phyloP scores from a whole-genome alignment of 1,284 basidiomycete species.

The Cryptococcus maquisensis region DNA sequence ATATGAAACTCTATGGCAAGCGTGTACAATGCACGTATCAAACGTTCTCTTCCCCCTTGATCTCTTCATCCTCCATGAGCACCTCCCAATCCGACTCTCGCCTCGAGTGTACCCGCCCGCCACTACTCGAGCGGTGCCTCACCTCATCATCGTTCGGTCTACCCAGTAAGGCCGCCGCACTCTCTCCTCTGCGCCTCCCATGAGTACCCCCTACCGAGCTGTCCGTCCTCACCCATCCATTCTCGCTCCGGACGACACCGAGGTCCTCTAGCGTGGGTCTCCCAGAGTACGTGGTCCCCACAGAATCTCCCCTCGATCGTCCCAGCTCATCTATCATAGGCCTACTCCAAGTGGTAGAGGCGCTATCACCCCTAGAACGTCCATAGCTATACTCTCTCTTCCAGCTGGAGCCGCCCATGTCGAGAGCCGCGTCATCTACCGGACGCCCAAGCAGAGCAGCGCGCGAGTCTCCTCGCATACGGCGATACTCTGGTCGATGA shows the following conservation, averaged over 20 bases:
- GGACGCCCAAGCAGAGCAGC: slow-evolving; percentile 32
- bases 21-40: neutral
- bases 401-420: slow-evolving; percentile 10
- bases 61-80: neutral
- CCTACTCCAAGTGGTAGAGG: neutral
- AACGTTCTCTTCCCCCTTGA: neutral
- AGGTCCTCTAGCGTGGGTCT: neutral
- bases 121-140: neutral
- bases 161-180: slow-evolving; percentile 24
- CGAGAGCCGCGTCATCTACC: slow-evolving; percentile 13
- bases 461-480: slow-evolving; percentile 33
- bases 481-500: slow-evolving; percentile 24
- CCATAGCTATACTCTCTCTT: slow-evolving; percentile 1
- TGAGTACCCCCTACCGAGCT: neutral
- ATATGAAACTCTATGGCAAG: neutral
- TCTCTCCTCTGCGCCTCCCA: slow-evolving; percentile 26
- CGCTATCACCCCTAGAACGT: slow-evolving; percentile 1
- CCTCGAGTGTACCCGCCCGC: neutral
- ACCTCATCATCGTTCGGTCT: slow-evolving; percentile 10
- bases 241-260: neutral
- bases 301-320: neutral
- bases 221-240: slow-evolving; percentile 5
- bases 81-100: slow-evolving; percentile 1
- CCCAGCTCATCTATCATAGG: slow-evolving; percentile 6
- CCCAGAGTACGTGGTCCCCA: neutral